These are phyloP conservation scores for Fusarium caatingaense DNA, from an alignment of 2,329 filamentous ascomycete genomes.

Conservation along the genomic window DNA sequence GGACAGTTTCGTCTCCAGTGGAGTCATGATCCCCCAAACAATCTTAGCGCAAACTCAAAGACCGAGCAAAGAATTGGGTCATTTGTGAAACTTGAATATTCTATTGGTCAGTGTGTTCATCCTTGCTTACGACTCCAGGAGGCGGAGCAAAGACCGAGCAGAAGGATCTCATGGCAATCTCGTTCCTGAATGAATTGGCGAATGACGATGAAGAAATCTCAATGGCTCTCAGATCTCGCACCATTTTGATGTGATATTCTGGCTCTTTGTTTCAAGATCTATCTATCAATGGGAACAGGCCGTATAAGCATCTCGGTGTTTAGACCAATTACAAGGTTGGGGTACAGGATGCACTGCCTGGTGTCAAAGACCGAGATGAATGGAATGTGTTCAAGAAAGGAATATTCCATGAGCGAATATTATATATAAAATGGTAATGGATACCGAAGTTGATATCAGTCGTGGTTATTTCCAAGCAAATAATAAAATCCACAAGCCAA, in stretches of 20 bases:
- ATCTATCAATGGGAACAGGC: background rate
- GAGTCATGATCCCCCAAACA: background rate
- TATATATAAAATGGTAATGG: background rate
- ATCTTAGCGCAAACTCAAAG: slow-evolving; percentile 10
- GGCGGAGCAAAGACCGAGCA: slow-evolving; percentile 16
- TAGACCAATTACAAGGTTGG: background rate
- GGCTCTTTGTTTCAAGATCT: accelerated
- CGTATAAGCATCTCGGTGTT: background rate
- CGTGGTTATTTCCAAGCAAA: accelerated
- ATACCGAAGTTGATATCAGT: accelerated
- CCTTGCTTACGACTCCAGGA: background rate
- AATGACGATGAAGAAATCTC: background rate
- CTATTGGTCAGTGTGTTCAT: accelerated
- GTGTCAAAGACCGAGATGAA: background rate
- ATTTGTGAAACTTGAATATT: accelerated
- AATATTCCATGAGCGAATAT: accelerated
- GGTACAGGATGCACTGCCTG: background rate
- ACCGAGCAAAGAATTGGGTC: slow-evolving; percentile 3
- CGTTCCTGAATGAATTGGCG: background rate
- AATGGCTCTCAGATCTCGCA: too few relatives aligned
- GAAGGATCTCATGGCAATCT: background rate
- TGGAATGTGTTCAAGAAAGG: background rate
- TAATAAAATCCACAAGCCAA: background rate
- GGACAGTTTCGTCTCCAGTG: background rate
- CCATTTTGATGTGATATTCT: accelerated